Conservation (phyloP, 2,329 filamentous ascomycete species). For the Ophiostoma tasmaniense region DNA sequence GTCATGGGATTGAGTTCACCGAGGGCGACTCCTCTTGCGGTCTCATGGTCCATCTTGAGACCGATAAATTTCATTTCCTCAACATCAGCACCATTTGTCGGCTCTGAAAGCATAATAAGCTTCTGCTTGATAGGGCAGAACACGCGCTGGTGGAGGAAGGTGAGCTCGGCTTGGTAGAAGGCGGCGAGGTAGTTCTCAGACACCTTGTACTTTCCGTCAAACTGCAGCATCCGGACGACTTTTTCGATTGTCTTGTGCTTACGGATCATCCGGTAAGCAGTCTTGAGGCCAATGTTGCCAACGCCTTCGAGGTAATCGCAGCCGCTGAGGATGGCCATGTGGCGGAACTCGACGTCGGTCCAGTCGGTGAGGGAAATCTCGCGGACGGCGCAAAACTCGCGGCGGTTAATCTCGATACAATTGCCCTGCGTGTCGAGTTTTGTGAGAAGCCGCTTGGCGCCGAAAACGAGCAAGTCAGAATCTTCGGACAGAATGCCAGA, state of each 20-base stretch:
- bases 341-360: slow-evolving; percentile 83
- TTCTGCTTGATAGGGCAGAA: slow-evolving; percentile 68
- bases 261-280: slow-evolving; percentile 79
- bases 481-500: slow-evolving; percentile 90
- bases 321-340: slow-evolving; percentile 93
- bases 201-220: slow-evolving; percentile 77
- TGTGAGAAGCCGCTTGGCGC: slow-evolving; percentile 79
- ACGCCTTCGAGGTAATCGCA: slow-evolving; percentile 92
- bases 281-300: slow-evolving; percentile 81
- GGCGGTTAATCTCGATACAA: slow-evolving; percentile 82
- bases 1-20: slow-evolving; percentile 88
- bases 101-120: slow-evolving; percentile 66
- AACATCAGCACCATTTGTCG: slow-evolving; percentile 53
- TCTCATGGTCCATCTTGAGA: slow-evolving; percentile 54
- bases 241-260: slow-evolving; percentile 84
- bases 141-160: slow-evolving; percentile 90
- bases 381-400: slow-evolving; percentile 78
- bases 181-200: slow-evolving; percentile 71
- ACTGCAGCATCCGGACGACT: slow-evolving; percentile 72
- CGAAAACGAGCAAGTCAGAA: slow-evolving; percentile 92
- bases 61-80: slow-evolving; percentile 78
- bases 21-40: slow-evolving; percentile 65
- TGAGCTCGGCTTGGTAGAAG: slow-evolving; percentile 81
- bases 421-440: slow-evolving; percentile 92
- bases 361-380: slow-evolving; percentile 86